These are phyloP conservation scores for Capsicum rhomboideum DNA, from an alignment of 257 asterid genomes.

Conservation along the genomic window DNA sequence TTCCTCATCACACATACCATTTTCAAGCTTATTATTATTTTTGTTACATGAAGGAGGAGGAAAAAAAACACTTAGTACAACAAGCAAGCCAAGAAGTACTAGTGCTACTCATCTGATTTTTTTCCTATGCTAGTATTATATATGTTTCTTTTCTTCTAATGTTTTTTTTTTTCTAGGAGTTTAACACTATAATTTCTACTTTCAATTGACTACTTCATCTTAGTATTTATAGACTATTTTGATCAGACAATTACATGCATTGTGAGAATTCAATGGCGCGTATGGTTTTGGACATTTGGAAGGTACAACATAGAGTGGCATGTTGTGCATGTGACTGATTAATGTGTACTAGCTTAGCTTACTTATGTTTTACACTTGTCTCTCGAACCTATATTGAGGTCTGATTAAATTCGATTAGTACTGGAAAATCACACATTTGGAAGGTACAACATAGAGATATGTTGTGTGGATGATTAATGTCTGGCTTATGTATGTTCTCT, in stretches of 20 bases:
- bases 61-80: constrained; percentile 28
- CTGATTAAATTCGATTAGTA: neutral
- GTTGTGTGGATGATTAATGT: no score
- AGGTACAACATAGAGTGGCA: neutral
- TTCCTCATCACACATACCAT: constrained; percentile 20
- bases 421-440: neutral
- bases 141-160: neutral
- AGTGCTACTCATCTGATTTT: neutral
- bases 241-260: neutral
- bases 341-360: neutral
- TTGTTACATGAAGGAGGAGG: neutral
- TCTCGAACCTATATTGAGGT: no score
- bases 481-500: no score
- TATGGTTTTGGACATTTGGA: neutral
- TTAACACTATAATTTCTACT: neutral
- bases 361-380: neutral
- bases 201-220: neutral
- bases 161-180: neutral
- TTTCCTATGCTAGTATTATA: no score
- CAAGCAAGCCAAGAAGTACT: constrained; percentile 27
- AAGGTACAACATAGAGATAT: no score
- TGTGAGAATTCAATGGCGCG: neutral
- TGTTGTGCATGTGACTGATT: neutral
- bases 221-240: neutral
- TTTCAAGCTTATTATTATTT: constrained; percentile 1